Evolutionary conservation across 257 asterid species (phyloP), one percentile per base, ranked within the genome.

Genomic region (Solanum bulbocastanum): DNA sequence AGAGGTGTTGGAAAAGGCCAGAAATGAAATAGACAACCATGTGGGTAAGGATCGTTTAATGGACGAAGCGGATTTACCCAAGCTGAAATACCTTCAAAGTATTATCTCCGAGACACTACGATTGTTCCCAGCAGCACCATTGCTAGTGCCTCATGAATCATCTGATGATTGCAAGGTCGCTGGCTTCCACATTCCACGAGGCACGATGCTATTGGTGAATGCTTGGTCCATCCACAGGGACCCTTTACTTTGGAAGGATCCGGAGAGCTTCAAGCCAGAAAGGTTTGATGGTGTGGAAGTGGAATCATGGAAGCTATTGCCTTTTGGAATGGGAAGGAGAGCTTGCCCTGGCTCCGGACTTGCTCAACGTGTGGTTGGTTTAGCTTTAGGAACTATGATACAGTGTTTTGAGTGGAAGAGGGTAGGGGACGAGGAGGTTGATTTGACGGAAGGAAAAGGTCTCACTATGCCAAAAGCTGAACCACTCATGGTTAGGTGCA

Each of bases 241-340:
- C 79, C 95, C 96, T 0, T 4, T 18, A 13, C 62, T 85, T 22
- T 94, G 98, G 98, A 90, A 94, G 2, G 95, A 95, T 1, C 92
- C 96, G 0, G 44, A 52, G 2, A 89, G 89, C 18, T 94, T 95
- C 88, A 83, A 85, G 39, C 98, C 98, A 0, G 98, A 93, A 88
- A 88, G 98, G 35, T 94, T 93, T 30, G 90, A 91, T 49, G 88
- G 20, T 0, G 89, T 62, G 20, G 88, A 91, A 23, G 73, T 49
- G 6, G 93, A 90, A 40, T 25, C 92, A 6, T 35, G 84, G 14
- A 91, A 91, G 88, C 32, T 93, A 58, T 22, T 94, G 88, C 93
- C 96, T 0, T 95, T 95, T 83, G 98, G 98, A 58, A 90, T 93
- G 93, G 98, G 98, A 10, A 91, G 98, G 88, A 90, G 98, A 88